phyloP scores from a whole-genome alignment of 2,329 filamentous ascomycete species.

The Colletotrichum sp. region DNA sequence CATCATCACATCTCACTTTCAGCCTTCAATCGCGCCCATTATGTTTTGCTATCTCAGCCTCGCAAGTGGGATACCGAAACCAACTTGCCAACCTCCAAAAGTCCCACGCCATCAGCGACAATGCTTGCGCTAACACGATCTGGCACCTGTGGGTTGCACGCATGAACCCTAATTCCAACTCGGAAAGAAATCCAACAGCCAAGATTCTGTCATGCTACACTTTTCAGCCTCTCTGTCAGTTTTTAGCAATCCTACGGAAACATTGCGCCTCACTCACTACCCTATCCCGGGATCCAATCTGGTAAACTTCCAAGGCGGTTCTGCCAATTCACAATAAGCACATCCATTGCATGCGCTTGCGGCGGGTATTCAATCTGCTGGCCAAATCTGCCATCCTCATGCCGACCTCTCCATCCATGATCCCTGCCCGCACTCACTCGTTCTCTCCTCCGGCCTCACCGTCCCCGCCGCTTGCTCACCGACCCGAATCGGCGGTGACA shows the following conservation, averaged over 20 bases:
- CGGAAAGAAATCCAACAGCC: neutral
- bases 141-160: neutral
- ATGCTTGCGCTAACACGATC: neutral
- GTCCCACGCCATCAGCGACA: neutral
- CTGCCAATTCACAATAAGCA: neutral
- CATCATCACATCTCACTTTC: neutral
- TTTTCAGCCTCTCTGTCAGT: neutral
- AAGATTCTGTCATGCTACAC: neutral
- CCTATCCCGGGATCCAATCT: neutral
- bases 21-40: neutral
- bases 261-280: neutral
- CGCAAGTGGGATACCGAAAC: neutral
- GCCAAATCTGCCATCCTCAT: neutral
- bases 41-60: neutral
- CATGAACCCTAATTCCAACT: neutral
- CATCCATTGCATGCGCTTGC: neutral
- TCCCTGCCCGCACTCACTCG: neutral
- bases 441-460: neutral
- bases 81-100: neutral
- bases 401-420: neutral
- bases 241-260: neutral
- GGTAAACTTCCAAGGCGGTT: neutral
- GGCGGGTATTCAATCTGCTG: neutral
- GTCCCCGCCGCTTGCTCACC: neutral
- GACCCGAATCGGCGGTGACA: slow-evolving; percentile 3